Evolutionary conservation across 345 rosid species (phyloP), one percentile per base, ranked within the genome.

Genomic region (Gossypium bickii): DNA sequence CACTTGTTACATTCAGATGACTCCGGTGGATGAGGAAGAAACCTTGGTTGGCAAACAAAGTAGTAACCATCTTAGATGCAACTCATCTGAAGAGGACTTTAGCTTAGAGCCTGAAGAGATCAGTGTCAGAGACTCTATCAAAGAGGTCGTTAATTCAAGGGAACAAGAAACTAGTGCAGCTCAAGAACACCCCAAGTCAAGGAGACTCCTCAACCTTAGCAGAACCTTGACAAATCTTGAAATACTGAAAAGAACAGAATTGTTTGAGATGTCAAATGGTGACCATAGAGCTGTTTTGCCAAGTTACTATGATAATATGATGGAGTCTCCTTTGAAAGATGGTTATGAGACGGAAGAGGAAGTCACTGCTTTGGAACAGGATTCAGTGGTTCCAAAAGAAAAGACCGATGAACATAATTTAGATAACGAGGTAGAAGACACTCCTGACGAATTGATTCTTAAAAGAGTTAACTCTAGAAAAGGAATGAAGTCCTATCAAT

Each of bases 21-120:
- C 79, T 83, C 84, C 98, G 2, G 22, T 79, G 47, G 94, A 87
- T 16, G 96, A 86, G 64, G 96, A 88, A 63, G 93, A 83, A 11
- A 47, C 49, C 43, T 74, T 77, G 22, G 12, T 60, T 17, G 70
- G 70, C 17, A 51, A 77, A 48, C 89, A 87, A 77, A 82, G 85
- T 76, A 85, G 85, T 70, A 58, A 74, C 29, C 93, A 87, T 72
- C 13, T 81, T 12, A 86, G 98, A 81, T 84, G 74, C 81, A 65
- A 78, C 77, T 92, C 98, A 34, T 84, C 90, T 2, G 96, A 83
- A 44, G 95, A 84, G 73, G 90, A 85, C 73, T 75, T 81, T 16
- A 80, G 43, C 47, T 62, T 79, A 10, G 83, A 74, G 68, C 67
- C 76, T 17, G 86, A 86, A 58, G 83, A 80, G 77, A 76, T 68